Base-by-base conservation (phyloP, 2,329 filamentous ascomycete species). In the Aspergillus pseudonomiae region DNA sequence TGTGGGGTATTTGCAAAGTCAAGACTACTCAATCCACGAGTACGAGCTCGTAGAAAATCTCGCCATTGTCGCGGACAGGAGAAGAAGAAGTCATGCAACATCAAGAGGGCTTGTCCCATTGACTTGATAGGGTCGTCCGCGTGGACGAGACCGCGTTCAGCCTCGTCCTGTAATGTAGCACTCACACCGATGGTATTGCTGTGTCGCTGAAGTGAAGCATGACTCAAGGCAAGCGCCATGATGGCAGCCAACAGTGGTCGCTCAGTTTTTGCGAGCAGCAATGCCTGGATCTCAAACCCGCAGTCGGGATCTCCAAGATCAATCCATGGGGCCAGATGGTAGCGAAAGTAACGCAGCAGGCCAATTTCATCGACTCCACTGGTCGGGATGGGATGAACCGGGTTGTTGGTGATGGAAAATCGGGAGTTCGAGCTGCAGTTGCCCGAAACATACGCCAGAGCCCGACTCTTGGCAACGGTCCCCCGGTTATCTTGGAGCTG, bases 291-390 rank as follows among this genome's bases (percentile, higher is more conserved):
- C 3, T 66, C 70, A 19, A 73, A 65, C 0, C 70, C 64, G 32
- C 70, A 67, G 30, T 67, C 66, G 1, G 70, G 68, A 30, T 73
- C 70, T 6, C 70, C 70, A 0, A 63, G 63, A 24, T 73, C 70
- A 11, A 73, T 71, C 70, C 70, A 73, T 16, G 70, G 70, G 28
- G 68, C 65, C 21, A 72, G 54, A 12, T 68, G 56, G 53, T 73
- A 73, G 14, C 70, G 67, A 24, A 72, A 73, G 55, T 73, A 69
- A 19, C 70, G 66, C 9, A 73, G 41, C 2, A 73, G 36, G 43
- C 66, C 70, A 12, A 70, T 72, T 50, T 73, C 70, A 6, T 60
- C 65, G 14, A 53, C 66, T 6, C 57, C 62, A 36, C 21, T 61
- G 24, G 55, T 39, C 28, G 54, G 52, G 7, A 62, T 50, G n/a